Percentiles rank a stretch among this genome's conserved stretches.
phyloP scores from a whole-genome alignment of 768 basidiomycete species.

The Tylopilus sp. region DNA sequence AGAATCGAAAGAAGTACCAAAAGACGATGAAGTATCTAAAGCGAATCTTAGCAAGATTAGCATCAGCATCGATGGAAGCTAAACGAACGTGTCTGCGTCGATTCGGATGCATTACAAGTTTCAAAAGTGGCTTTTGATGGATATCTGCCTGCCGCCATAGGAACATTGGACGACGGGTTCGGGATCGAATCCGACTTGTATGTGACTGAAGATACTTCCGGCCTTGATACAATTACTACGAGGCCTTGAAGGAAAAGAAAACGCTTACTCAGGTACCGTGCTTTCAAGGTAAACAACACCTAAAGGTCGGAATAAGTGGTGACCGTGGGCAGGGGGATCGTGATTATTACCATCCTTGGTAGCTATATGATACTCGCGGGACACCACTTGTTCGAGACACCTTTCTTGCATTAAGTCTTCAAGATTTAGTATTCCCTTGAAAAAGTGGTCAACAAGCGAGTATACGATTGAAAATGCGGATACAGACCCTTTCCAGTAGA shows the following conservation, averaged over 20 bases:
- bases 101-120: constrained; percentile 5
- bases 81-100: too few species aligned
- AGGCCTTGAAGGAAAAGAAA: too few species aligned
- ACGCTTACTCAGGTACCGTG: too few species aligned
- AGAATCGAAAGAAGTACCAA: constrained; percentile 8
- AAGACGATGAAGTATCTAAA: constrained; percentile 14
- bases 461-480: not conserved
- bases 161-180: not conserved
- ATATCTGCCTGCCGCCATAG: constrained; percentile 6
- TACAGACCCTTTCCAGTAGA: not conserved
- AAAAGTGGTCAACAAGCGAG: not conserved
- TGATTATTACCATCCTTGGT: not conserved
- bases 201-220: too few species aligned
- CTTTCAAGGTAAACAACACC: not conserved
- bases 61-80: constrained; percentile 7
- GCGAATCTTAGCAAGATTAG: constrained; percentile 3
- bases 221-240: too few species aligned
- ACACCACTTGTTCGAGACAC: not conserved
- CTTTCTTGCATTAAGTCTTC: not conserved
- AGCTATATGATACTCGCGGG: not conserved
- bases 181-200: too few species aligned
- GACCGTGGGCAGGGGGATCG: not conserved
- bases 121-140: constrained; percentile 12
- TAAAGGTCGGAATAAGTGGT: not conserved
- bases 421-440: not conserved